Base-by-base conservation (phyloP, 768 basidiomycete genomes). In the Lyophyllum atratum region DNA sequence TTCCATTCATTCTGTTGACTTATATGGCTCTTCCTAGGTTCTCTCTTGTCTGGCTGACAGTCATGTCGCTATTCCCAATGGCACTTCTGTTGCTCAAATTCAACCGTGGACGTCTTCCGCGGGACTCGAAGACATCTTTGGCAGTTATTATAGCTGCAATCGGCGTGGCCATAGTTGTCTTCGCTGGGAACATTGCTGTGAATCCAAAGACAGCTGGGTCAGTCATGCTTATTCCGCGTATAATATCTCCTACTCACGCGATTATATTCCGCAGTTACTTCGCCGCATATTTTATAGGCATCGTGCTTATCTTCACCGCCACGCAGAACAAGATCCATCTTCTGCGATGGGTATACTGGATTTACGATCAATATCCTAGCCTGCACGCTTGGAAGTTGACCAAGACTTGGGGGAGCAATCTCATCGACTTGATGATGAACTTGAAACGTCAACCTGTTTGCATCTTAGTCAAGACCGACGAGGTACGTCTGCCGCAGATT, bases 41-140 rank as follows among this genome's bases (percentile, higher is more conserved):
- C 72, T 83, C 85, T 4, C 76, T 89, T 5, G 82, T 80, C 14
- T 90, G 87, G 85, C 74, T 89, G 21, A 73, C 79, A 2, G 81
- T 86, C 29, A 87, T 89, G 85, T 65, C 75, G 1, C 67, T 89
- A 21, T 90, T 88, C 62, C 86, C 88, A 0, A 40, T 86, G 15
- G 81, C 86, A 2, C 72, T 85, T 3, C 65, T 89, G 4, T 59
- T 89, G 4, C 72, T 90, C 25, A 84, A 83, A 56, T 88, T 86
- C 70, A 87, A 86, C 56, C 80, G 87, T 17, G 82, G 83, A 17
- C 80, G 85, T 29, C 68, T 90, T 3, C 77, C 74, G 5, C 74
- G 87, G 26, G 56, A 62, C 10, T 66, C 68, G 2, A 70, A 61
- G 17, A 78, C 83, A 5, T 70, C 76, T 5, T 64, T 86, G 3